Conservation (phyloP, 257 asterid genomes). For the Paulownia fortunei region DNA sequence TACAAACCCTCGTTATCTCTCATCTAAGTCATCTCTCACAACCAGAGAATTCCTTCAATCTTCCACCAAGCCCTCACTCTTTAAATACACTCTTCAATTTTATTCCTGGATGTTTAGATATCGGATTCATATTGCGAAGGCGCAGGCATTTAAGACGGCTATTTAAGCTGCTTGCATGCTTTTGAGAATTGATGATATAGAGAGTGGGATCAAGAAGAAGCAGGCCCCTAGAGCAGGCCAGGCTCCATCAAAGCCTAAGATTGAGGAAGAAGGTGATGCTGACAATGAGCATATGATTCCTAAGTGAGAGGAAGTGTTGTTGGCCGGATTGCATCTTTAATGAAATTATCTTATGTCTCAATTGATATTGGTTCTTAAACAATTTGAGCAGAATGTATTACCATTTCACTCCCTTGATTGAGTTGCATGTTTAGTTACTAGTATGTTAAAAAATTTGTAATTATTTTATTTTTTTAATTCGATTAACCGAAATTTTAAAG, state of each 20-base stretch:
- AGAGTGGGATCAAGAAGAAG: slow-evolving; percentile 92
- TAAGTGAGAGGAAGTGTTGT: slow-evolving; percentile 47
- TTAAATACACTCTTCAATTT: no score
- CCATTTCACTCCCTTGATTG: not conserved
- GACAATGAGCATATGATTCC: slow-evolving; percentile 89
- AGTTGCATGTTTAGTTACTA: slow-evolving; percentile 7
- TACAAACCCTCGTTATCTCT: no score
- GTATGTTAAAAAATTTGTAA: no score
- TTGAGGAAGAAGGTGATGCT: slow-evolving; percentile 83
- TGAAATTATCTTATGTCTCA: slow-evolving; percentile 27
- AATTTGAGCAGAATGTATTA: slow-evolving; percentile 16
- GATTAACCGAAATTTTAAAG: no score
- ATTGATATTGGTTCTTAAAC: not conserved
- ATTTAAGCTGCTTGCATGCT: slow-evolving; percentile 99
- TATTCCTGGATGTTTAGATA: slow-evolving; percentile 51
- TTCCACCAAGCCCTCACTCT: no score
- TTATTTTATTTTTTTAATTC: no score
- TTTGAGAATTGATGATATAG: slow-evolving; percentile 90
- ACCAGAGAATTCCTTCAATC: no score
- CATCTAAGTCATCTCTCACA: no score
- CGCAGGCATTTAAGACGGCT: slow-evolving; percentile 92
- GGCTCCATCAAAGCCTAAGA: slow-evolving; percentile 74
- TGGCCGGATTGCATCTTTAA: slow-evolving; percentile 12
- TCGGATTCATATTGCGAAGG: slow-evolving; percentile 98
- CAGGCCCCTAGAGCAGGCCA: slow-evolving; percentile 79